These are phyloP conservation scores for Eucalyptus dawsonii DNA, from an alignment of 345 rosid genomes.

Conservation along the genomic window DNA sequence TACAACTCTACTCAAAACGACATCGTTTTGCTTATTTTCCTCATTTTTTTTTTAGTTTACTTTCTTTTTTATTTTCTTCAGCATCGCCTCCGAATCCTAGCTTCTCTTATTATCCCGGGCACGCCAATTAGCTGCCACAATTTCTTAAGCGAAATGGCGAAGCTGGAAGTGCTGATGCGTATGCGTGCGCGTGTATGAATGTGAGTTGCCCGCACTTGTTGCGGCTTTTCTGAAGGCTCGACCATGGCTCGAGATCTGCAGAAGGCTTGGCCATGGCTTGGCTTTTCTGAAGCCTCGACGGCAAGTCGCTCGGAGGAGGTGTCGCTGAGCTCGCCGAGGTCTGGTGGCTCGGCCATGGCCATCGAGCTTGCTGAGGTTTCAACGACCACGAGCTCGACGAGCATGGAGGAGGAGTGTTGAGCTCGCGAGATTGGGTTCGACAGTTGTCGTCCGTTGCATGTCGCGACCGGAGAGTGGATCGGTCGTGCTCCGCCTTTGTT, in stretches of 20 bases:
- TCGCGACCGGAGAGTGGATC: neutral
- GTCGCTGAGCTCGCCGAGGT: neutral
- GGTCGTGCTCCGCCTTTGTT: neutral
- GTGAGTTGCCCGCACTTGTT: neutral
- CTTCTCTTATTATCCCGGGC: neutral
- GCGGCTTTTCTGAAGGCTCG: neutral
- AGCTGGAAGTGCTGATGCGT: neutral
- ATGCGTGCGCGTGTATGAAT: neutral
- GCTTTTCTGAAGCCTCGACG: neutral
- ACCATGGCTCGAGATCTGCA: neutral
- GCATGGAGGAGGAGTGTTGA: neutral
- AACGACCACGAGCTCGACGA: neutral
- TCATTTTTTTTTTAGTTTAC: neutral
- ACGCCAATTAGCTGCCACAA: neutral
- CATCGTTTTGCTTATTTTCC: neutral
- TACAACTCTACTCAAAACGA: no score
- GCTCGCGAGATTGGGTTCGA: neutral
- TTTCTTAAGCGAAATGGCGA: neutral
- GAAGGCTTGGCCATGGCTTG: neutral
- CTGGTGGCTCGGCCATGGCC: neutral
- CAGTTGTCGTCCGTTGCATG: neutral
- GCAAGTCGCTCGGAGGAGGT: neutral
- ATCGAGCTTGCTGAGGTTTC: neutral
- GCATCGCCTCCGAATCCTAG: neutral
- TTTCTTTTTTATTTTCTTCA: neutral